Conservation (phyloP, 2,329 filamentous ascomycete species). For the Fusarium camptoceras region DNA sequence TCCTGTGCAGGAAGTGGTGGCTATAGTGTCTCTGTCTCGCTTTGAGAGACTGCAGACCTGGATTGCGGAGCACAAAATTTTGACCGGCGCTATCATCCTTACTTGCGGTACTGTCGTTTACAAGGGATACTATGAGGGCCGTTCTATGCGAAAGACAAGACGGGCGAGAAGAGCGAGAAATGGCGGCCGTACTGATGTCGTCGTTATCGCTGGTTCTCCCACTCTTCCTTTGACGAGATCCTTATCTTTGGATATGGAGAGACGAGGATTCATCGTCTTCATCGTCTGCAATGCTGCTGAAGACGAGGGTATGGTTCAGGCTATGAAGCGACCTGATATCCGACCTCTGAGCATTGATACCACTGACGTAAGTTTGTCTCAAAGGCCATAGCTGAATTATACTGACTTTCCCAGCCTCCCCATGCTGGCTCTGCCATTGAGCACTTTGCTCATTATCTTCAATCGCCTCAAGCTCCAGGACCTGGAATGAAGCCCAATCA, state of each 20-base stretch:
- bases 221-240: constrained; percentile 86
- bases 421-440: constrained; percentile 76
- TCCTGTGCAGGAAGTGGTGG: constrained; percentile 54
- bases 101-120: constrained; percentile 75
- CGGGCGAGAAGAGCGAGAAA: constrained; percentile 83
- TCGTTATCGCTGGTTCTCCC: constrained; percentile 89
- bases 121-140: constrained; percentile 61
- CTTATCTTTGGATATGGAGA: constrained; percentile 86
- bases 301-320: constrained; percentile 83
- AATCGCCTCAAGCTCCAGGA: constrained; percentile 79
- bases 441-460: constrained; percentile 77
- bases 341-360: constrained; percentile 85
- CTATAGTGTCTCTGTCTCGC: constrained; percentile 51
- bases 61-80: constrained; percentile 77
- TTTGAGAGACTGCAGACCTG: constrained; percentile 74
- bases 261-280: constrained; percentile 93
- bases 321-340: constrained; percentile 83
- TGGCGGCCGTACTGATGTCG: constrained; percentile 87
- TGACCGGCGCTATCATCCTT: constrained; percentile 77
- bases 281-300: constrained; percentile 87
- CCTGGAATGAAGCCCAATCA: constrained; percentile 80
- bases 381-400: neutral
- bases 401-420: constrained; percentile 66
- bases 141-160: constrained; percentile 74
- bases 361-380: constrained; percentile 70